phyloP scores from a whole-genome alignment of 805 yeast species.

The Sporopachydermia lactativora region DNA sequence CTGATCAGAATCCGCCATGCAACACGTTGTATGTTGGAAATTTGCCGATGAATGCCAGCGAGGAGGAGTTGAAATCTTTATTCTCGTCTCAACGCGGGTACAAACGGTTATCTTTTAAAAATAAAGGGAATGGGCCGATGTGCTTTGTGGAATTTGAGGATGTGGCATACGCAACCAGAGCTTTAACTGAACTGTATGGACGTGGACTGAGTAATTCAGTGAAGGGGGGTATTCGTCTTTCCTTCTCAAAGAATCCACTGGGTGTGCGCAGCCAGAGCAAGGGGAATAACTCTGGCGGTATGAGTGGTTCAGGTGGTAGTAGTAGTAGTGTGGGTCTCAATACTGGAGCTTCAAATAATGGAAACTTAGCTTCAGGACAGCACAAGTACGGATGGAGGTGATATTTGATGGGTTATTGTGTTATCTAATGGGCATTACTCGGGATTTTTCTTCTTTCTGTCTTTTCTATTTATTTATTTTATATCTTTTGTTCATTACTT shows the following conservation, averaged over 20 bases:
- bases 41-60: constrained; percentile 93
- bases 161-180: constrained; percentile 84
- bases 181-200: constrained; percentile 88
- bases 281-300: too few relatives aligned
- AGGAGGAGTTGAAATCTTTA: constrained; percentile 75
- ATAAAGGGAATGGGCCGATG: constrained; percentile 79
- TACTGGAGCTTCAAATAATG: background rate
- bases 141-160: constrained; percentile 98
- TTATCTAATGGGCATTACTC: background rate
- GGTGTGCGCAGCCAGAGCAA: constrained; percentile 72
- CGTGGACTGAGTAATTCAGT: constrained; percentile 75
- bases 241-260: constrained; percentile 91
- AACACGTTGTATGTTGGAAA: constrained; percentile 95
- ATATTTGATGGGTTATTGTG: background rate
- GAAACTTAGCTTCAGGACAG: background rate
- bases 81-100: constrained; percentile 88
- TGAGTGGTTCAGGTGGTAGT: background rate
- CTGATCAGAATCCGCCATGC: constrained; percentile 98
- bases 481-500: background rate
- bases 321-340: background rate
- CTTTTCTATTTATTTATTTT: background rate
- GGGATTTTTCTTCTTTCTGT: background rate
- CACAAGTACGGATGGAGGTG: constrained; percentile 1
- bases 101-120: constrained; percentile 82
- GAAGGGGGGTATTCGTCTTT: constrained; percentile 89